A percentile compares a stretch with the other conserved stretches of the same genome.
Conservation (phyloP, 139 green algal genomes). For the Protoeuglena noctilucae region DNA sequence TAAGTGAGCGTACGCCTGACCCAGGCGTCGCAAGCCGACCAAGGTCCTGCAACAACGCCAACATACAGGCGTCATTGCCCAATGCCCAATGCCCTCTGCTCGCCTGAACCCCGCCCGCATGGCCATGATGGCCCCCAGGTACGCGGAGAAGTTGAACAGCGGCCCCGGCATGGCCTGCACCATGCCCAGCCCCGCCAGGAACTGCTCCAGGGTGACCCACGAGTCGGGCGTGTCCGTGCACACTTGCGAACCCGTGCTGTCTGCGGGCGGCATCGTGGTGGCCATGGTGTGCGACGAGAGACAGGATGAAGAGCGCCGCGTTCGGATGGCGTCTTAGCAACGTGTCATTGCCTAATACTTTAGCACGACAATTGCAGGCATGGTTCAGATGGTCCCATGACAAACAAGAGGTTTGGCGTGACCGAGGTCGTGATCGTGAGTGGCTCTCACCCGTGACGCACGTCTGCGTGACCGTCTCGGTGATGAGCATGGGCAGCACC, state of each 20-base stretch:
- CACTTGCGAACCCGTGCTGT: background rate
- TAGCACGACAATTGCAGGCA: too few species aligned
- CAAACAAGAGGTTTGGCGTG: too few species aligned
- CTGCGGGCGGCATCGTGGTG: background rate
- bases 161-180: constrained; percentile 76
- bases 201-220: constrained; percentile 74
- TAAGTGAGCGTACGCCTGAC: too few species aligned
- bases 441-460: background rate
- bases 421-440: background rate
- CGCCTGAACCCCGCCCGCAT: constrained; percentile 27
- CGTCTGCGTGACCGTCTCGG: constrained; percentile 7
- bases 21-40: too few species aligned
- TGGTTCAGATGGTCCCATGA: too few species aligned
- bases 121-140: constrained; percentile 78
- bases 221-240: constrained; percentile 20
- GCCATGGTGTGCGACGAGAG: too few species aligned
- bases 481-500: constrained; percentile 14
- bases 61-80: too few species aligned
- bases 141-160: constrained; percentile 89
- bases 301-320: too few species aligned
- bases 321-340: too few species aligned
- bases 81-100: too few species aligned
- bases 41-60: too few species aligned
- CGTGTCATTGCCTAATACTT: too few species aligned
- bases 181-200: constrained; percentile 53